Evolutionary conservation across 2,329 filamentous ascomycete species (phyloP).

Genomic region (Trichoderma sp.): DNA sequence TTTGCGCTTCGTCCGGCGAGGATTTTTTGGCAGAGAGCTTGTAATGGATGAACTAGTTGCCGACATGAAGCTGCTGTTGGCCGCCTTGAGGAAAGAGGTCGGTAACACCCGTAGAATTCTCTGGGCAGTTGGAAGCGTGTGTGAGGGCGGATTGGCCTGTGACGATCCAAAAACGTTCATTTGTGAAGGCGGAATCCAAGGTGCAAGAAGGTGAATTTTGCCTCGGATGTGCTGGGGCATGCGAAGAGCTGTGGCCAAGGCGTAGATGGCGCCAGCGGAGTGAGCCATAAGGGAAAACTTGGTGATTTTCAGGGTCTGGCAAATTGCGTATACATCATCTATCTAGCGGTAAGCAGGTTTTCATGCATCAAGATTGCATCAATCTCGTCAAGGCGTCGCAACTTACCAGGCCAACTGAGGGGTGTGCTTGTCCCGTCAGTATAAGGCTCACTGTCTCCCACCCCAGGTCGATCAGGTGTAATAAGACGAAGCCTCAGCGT

Average conservation of each 20-base stretch:
- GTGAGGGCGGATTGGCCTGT: conserved; percentile 72
- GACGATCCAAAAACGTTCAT: conserved; percentile 75
- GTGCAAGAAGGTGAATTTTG: conserved; percentile 88
- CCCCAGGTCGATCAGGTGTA: conserved; percentile 88
- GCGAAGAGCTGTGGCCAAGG: conserved; percentile 86
- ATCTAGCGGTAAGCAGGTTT: conserved; percentile 22
- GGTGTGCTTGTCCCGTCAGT: conserved; percentile 79
- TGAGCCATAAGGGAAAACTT: conserved; percentile 97
- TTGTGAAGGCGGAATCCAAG: conserved; percentile 96
- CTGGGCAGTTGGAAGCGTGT: conserved; percentile 87
- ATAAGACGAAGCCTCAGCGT: conserved; percentile 87
- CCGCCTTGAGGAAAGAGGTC: conserved; percentile 85
- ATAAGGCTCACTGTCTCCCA: conserved; percentile 87
- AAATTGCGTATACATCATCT: conserved; percentile 89
- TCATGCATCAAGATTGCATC: background rate
- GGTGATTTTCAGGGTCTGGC: conserved; percentile 84
- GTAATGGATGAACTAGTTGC: conserved; percentile 85
- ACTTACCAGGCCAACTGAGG: conserved; percentile 86
- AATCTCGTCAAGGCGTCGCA: background rate
- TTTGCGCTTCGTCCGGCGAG: conserved; percentile 60
- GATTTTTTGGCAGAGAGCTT: conserved; percentile 68
- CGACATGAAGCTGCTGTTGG: conserved; percentile 93
- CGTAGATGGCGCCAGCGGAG: conserved; percentile 96
- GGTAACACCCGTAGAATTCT: conserved; percentile 86
- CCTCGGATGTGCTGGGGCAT: conserved; percentile 96